Conservation (phyloP, 768 basidiomycete species). For the Sarcodon sp. region DNA sequence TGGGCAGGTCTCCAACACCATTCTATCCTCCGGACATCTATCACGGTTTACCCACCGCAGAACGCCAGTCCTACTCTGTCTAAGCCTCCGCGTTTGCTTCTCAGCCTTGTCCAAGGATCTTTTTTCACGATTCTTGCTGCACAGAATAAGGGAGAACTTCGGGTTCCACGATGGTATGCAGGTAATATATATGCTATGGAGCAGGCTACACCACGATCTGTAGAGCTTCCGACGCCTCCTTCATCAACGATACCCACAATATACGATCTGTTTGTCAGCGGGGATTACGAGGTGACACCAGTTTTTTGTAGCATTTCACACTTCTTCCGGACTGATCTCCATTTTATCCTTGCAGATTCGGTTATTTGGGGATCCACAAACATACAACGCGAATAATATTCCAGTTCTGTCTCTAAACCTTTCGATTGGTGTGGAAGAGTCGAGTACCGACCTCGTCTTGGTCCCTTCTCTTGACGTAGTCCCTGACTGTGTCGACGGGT, state of each 20-base stretch:
- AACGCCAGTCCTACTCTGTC: neutral
- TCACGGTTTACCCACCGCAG: conserved; percentile 42
- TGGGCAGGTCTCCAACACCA: conserved; percentile 85
- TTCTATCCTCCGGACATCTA: conserved; percentile 47
- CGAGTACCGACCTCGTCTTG: conserved; percentile 19
- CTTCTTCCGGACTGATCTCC: neutral
- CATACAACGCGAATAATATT: conserved; percentile 16
- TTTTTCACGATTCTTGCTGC: conserved; percentile 60
- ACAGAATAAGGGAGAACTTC: conserved; percentile 12
- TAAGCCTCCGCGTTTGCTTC: conserved; percentile 31
- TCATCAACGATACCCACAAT: conserved; percentile 27
- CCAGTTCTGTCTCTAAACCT: conserved; percentile 50
- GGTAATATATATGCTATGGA: conserved; percentile 78
- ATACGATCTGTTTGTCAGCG: conserved; percentile 66
- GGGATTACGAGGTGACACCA: conserved; percentile 61
- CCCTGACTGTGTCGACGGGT: conserved; percentile 64
- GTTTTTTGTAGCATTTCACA: neutral
- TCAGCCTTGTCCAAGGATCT: conserved; percentile 58
- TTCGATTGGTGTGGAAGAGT: conserved; percentile 31
- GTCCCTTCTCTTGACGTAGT: conserved; percentile 40
- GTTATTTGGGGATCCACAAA: conserved; percentile 65
- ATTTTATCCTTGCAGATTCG: conserved; percentile 39
- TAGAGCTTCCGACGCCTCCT: conserved; percentile 35
- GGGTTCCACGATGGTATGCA: conserved; percentile 50
- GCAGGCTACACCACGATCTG: conserved; percentile 31